Evolutionary conservation across 2,329 filamentous ascomycete species (phyloP), one percentile per base, ranked within the genome.

Genomic region (Exophiala sideris): DNA sequence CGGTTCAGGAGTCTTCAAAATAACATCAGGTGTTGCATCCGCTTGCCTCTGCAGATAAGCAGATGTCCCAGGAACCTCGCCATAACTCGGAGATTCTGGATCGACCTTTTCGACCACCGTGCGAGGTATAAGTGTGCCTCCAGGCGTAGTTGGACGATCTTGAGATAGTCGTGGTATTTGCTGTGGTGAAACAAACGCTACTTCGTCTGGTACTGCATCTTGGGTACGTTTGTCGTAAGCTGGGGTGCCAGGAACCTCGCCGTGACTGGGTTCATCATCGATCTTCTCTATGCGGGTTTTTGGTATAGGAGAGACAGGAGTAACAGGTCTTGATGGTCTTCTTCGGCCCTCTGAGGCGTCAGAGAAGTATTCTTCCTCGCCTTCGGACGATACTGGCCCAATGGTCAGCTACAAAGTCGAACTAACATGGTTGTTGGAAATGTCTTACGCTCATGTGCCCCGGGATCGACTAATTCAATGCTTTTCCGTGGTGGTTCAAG

Each of bases 281-380:
- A 85, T 79, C 63, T 79, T 78, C 69, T 86, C 83, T 21, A 85
- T 80, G 58, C 82, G 75, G n/a, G 82, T 85, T 48, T 77, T 75
- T 21, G 83, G 83, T 51, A 84, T 77, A 48, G 80, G 78, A 8
- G 80, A 82, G 44, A 70, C 70, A 58, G 64, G 67, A 59, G 67
- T 70, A 57, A 62, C 60, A 53, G 67, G 64, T 65, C 60, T 64
- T 63, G 68, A 67, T 58, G 35, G 56, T 35, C 58, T 61, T 35
- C 58, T 61, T 42, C 70, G 70, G 62, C 81, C 83, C 73, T 86
- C 83, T 40, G 77, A 81, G 52, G 83, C 83, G 65, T 86, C 83
- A 44, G 82, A 84, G 68, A 86, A 86, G 69, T 85, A 80, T 58
- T 86, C 83, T 57, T 86, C 83, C 45, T 82, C 75, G 47, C 77